Evolutionary conservation across 2,329 filamentous ascomycete genomes (phyloP), one percentile per base, ranked within the genome.

Genomic region (Pseudocercospora pini-densiflorae): DNA sequence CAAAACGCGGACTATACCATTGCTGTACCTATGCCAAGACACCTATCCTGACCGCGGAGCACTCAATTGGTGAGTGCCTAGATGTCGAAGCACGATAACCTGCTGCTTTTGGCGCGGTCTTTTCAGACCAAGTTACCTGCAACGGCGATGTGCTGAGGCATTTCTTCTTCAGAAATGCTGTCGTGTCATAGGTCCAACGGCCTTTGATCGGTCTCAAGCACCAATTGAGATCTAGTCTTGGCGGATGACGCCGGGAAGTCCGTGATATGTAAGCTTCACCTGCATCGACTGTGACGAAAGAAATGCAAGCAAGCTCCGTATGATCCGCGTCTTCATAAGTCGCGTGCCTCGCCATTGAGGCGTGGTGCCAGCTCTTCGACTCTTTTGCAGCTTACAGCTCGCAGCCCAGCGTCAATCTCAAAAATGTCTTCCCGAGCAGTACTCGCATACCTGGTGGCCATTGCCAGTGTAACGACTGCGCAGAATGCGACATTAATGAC

Each of bases 401-500:
- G 21, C 7, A 36, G 33, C 14, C 33, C 33, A 59, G 19, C 23
- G 31, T 36, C 33, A 16, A 16, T 23, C 40, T 36, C 29, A 19
- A 62, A 40, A 16, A 53, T 33, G 43, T 36, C n/a, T 16, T 7
- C 51, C 23, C 63, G 63, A 62, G 19, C 24, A 27, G 24, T 24
- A 23, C 23, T 65, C 40, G 51, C 49, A 24, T 51, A 59, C 19
- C 33, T 57, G 6, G 27, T 53, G 55, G 63, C 59, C 29, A 36
- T 53, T 27, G 60, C 59, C 27, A 62, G 57, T 33, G 43, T 61
- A 19, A 55, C 43, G 10, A 33, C 57, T 27, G 64, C 49, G n/a
- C 65, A 67, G 53, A 67, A 67, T 24, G 36, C 43, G 5, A 62
- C 65, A 59, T 51, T 61, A 7, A 57, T 58, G 24, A 66, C 53